Base-by-base conservation (phyloP, 768 basidiomycete species). In the Agaricus subrufescens region DNA sequence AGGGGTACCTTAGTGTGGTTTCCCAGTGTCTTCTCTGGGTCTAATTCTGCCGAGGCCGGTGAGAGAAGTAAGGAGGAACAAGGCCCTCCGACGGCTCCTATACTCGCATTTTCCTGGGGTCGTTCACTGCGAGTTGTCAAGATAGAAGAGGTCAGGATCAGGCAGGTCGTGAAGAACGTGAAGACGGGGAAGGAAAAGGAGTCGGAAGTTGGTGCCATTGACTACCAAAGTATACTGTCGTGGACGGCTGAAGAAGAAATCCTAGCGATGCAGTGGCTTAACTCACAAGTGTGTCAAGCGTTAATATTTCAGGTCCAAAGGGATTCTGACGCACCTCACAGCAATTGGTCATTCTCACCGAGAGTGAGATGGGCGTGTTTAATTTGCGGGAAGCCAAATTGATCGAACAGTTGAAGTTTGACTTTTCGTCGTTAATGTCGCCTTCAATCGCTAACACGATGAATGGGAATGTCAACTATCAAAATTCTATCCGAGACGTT, bases 81-180 rank as follows among this genome's bases (percentile, higher is more conserved):
- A 29, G 63, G 62, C 38, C 48, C 49, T 14, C 53, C 70, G 14
- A 78, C 74, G 5, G 70, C 72, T 47, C 96, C 95, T 2, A 72
- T 83, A 39, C 74, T 99, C 27, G 91, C 84, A 0, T 97, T 87
- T 66, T 84, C 89, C 0, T 98, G 95, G 96, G 94, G 89, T 0
- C 74, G 73, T 53, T 75, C 72, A 4, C 64, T 97, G 39, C 75
- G 77, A 48, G 68, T 97, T 15, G 70, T 97, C 25, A 78, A 75
- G 9, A 80, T 96, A 9, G 78, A 77, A 14, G 89, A 91, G 68
- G 73, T 73, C 26, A 80, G 75, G 60, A 64, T 77, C 27, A 76
- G 77, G 58, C 83, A 86, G 60, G 63, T 70, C 3, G 67, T 78
- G 10, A 70, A 70, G 34, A 84, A 81, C 61, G 51, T 77, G 6